Conservation (phyloP, 179 eudicot species). For the Drosera spatulata region DNA sequence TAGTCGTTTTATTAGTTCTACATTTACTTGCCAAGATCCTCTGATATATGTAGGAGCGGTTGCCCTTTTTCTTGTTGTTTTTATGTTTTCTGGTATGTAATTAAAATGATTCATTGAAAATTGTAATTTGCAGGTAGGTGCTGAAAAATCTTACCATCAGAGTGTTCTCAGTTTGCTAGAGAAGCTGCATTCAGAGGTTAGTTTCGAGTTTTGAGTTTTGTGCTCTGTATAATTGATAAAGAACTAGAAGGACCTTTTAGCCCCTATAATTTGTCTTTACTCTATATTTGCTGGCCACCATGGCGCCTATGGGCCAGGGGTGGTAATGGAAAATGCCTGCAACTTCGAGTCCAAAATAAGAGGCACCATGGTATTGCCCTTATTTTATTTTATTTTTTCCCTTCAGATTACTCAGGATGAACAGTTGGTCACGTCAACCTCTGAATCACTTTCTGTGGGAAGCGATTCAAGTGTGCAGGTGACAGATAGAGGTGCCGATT, state of each 20-base stretch:
- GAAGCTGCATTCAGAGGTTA: slow-evolving; percentile 60
- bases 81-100: not conserved
- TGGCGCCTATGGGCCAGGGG: not conserved
- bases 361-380: slow-evolving; percentile 1
- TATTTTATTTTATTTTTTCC: slow-evolving; percentile 7
- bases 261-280: no score
- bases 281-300: not conserved
- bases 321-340: not conserved
- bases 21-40: no score
- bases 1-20: no score
- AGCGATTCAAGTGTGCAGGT: slow-evolving; percentile 13
- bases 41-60: not conserved
- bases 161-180: slow-evolving; percentile 45
- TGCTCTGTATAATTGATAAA: not conserved
- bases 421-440: slow-evolving; percentile 25
- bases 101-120: slow-evolving; percentile 4
- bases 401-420: slow-evolving; percentile 49
- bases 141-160: slow-evolving; percentile 72
- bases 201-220: slow-evolving; percentile 2
- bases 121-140: slow-evolving; percentile 46
- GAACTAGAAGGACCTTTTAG: not conserved
- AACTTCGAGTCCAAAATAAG: not conserved
- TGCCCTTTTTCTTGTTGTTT: not conserved
- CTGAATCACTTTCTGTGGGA: slow-evolving; percentile 14
- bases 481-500: slow-evolving; percentile 12